Base-by-base conservation (phyloP, 805 yeast genomes). In the Myxozyma geophila region DNA sequence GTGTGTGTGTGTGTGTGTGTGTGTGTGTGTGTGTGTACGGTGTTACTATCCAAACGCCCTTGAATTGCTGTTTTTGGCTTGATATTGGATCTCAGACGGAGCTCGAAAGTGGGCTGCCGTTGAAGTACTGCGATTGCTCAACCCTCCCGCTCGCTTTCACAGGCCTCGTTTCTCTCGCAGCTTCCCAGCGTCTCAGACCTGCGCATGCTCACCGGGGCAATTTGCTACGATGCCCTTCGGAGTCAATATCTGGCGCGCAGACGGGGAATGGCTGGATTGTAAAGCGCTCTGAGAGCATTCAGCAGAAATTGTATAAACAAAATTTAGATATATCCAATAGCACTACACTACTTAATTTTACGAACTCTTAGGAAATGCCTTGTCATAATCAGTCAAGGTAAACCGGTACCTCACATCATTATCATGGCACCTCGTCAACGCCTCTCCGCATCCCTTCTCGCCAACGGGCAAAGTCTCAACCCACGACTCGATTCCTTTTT, bases 381-480 rank as follows among this genome's bases (percentile, higher is more conserved):
- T 76, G 68, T 76, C 82, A 66, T 71, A 81, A 23, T 76, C 78
- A 54, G 79, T 77, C 68, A 81, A 75, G 17, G 80, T 81, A 64
- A 77, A 77, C 74, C 83, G 72, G 70, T 78, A 80, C 53, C 76
- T 73, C 40, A 75, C 80, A 35, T 76, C 78, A 54, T 76, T 74
- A 23, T 71, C 63, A 50, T 73, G 73, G 48, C 75, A 73, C 66
- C 76, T 74, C 50, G 70, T 73, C 71, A 79, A 72, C 17, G 77
- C 81, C 56, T 70, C 69, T 35, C 70, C 70, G 48, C 74, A 72
- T 35, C 76, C 76, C 57, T 70, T 71, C 62, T 71, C 78, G 65
- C 71, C 67, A 54, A 79, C 73, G 17, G 78, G 77, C 41, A 79
- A 67, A 57, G 74, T 73, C 81, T 64, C 66, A 36, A 67, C 67